Conservation (phyloP, 2,329 filamentous ascomycete genomes). For the Rhynchosporium graminicola region DNA sequence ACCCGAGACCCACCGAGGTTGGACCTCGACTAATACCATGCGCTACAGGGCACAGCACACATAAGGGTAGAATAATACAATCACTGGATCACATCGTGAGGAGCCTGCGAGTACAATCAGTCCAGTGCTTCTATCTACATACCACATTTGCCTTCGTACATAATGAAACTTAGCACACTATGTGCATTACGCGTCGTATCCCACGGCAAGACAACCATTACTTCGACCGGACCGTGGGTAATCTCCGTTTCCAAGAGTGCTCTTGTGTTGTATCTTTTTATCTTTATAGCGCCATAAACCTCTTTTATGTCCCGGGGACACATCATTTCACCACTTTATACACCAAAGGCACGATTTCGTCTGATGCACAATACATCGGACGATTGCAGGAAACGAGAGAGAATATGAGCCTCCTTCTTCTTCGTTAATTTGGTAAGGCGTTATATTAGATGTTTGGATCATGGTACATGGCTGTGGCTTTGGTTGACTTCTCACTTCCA, state of each 20-base stretch:
- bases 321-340: constrained; percentile 6
- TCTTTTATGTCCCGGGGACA: constrained; percentile 1
- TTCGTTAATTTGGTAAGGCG: constrained; percentile 15
- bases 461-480: neutral
- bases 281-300: neutral
- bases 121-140: constrained; percentile 1
- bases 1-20: constrained; percentile 1
- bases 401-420: constrained; percentile 4
- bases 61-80: neutral
- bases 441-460: constrained; percentile 19
- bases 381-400: neutral
- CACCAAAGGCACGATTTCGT: neutral
- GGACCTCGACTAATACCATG: constrained; percentile 8
- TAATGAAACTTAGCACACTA: constrained; percentile 5
- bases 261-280: neutral
- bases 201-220: neutral
- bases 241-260: constrained; percentile 4
- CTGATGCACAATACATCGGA: neutral
- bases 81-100: neutral
- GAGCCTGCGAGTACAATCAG: neutral
- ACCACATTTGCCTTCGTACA: constrained; percentile 2
- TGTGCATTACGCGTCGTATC: neutral
- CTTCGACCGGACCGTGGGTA: neutral
- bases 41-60: neutral
- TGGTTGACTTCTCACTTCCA: neutral